Conservation (phyloP, 176 grass and related monocot species). For the maize (Zea mays) region DNA sequence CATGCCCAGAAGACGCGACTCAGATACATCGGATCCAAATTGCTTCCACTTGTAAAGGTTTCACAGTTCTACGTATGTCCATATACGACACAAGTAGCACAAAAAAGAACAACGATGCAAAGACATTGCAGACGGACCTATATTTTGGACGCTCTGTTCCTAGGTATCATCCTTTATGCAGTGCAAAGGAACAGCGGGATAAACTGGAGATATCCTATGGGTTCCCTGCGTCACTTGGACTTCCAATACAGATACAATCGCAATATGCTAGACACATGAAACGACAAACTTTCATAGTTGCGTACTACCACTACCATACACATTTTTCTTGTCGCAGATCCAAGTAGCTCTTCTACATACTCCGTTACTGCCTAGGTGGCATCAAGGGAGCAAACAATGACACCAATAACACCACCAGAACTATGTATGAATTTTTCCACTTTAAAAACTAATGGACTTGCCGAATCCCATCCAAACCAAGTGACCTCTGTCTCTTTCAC, state of each 20-base stretch:
- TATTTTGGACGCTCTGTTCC: slow-evolving; percentile 10
- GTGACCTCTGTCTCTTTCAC: slow-evolving; percentile 3
- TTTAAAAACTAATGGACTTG: slow-evolving; percentile 1
- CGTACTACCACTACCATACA: slow-evolving; percentile 38
- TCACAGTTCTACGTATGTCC: background rate
- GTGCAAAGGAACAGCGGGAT: background rate
- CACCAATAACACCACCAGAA: background rate
- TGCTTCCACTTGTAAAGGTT: slow-evolving; percentile 21
- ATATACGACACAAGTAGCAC: background rate
- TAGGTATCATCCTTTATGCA: slow-evolving; percentile 10
- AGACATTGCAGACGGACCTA: slow-evolving; percentile 19
- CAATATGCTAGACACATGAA: slow-evolving; percentile 18
- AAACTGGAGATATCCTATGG: slow-evolving; percentile 18
- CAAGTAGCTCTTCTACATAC: slow-evolving; percentile 29
- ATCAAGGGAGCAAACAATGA: background rate
- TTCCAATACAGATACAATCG: slow-evolving; percentile 20
- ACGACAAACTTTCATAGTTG: slow-evolving; percentile 36
- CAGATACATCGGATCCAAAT: background rate
- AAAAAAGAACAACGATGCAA: background rate
- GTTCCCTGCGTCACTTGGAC: slow-evolving; percentile 20
- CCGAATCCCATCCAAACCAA: slow-evolving; percentile 29
- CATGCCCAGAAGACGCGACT: background rate
- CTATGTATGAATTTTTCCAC: slow-evolving; percentile 1
- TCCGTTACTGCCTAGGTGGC: slow-evolving; percentile 12
- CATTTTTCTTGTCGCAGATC: slow-evolving; percentile 28